A percentile compares a stretch with the other conserved stretches of the same genome.
Evolutionary conservation across 768 basidiomycete species (phyloP).

Genomic region (Steccherinum ochraceum): DNA sequence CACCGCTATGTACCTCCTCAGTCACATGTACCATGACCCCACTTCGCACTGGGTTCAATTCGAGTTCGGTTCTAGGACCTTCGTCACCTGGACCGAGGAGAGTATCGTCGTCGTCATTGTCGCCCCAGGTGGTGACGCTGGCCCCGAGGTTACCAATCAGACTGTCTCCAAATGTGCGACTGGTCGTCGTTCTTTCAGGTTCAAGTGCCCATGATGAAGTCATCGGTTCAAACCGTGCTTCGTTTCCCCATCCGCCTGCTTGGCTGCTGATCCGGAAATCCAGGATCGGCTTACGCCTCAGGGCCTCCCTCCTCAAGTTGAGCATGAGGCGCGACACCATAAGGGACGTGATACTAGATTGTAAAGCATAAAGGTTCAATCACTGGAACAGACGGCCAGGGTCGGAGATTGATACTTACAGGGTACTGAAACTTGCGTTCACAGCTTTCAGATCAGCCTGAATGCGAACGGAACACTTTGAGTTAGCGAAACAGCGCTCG

Average conservation of each 20-base stretch:
- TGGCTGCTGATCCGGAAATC: neutral
- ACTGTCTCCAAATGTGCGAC: constrained; percentile 2
- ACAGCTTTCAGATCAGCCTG: constrained; percentile 21
- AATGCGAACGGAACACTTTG: neutral
- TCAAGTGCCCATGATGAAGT: neutral
- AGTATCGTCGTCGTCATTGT: constrained; percentile 77
- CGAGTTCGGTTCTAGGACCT: neutral
- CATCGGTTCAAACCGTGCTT: constrained; percentile 2
- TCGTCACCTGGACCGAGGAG: neutral
- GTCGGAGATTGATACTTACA: constrained; percentile 10
- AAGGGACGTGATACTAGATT: constrained; percentile 13
- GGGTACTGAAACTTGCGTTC: constrained; percentile 22
- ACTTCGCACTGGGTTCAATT: neutral
- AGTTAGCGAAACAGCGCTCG: constrained; percentile 4
- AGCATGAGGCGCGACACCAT: constrained; percentile 20
- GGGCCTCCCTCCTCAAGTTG: constrained; percentile 11
- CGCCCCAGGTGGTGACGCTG: constrained; percentile 21
- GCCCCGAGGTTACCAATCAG: constrained; percentile 18
- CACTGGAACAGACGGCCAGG: neutral
- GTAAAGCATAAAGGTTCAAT: neutral
- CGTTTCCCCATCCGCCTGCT: neutral
- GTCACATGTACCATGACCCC: neutral
- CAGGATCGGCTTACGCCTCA: neutral
- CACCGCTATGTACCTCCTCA: too few relatives aligned
- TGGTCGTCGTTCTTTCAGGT: constrained; percentile 5